phyloP scores from a whole-genome alignment of 2,329 filamentous ascomycete genomes.

The Penicillium sumatraense region DNA sequence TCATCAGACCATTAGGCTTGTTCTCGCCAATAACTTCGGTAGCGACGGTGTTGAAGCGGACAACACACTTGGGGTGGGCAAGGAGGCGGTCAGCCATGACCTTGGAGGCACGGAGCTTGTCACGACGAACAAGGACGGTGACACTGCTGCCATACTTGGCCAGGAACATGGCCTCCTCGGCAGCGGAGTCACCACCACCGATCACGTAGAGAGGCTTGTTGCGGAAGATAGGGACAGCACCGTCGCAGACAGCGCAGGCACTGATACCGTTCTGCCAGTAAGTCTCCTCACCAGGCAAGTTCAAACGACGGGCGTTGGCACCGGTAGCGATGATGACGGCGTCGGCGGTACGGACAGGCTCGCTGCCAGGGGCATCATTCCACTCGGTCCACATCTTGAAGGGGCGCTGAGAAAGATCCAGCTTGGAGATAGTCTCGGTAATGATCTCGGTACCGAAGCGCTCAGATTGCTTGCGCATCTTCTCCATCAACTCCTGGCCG shows the following conservation, averaged over 20 bases:
- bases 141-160: slow-evolving; percentile 98
- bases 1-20: slow-evolving; percentile 78
- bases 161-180: slow-evolving; percentile 95
- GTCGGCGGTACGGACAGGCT: slow-evolving; percentile 80
- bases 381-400: slow-evolving; percentile 96
- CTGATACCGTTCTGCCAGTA: slow-evolving; percentile 98
- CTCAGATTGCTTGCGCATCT: slow-evolving; percentile 89
- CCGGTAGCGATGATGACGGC: slow-evolving; percentile 93
- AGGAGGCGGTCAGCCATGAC: slow-evolving; percentile 89
- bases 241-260: slow-evolving; percentile 96
- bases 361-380: slow-evolving; percentile 71
- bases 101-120: slow-evolving; percentile 83
- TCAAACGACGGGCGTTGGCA: slow-evolving; percentile 83
- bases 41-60: slow-evolving; percentile 81
- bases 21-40: slow-evolving; percentile 84
- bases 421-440: slow-evolving; percentile 85
- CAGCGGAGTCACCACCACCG: slow-evolving; percentile 93
- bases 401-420: slow-evolving; percentile 81
- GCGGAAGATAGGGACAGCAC: slow-evolving; percentile 94
- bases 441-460: slow-evolving; percentile 92
- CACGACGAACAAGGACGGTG: slow-evolving; percentile 87
- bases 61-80: slow-evolving; percentile 84
- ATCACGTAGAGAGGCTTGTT: slow-evolving; percentile 96
- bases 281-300: slow-evolving; percentile 84
- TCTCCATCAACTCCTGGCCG: slow-evolving; percentile 88